phyloP scores from a whole-genome alignment of 768 basidiomycete species.

The Pleurotus giganteus region DNA sequence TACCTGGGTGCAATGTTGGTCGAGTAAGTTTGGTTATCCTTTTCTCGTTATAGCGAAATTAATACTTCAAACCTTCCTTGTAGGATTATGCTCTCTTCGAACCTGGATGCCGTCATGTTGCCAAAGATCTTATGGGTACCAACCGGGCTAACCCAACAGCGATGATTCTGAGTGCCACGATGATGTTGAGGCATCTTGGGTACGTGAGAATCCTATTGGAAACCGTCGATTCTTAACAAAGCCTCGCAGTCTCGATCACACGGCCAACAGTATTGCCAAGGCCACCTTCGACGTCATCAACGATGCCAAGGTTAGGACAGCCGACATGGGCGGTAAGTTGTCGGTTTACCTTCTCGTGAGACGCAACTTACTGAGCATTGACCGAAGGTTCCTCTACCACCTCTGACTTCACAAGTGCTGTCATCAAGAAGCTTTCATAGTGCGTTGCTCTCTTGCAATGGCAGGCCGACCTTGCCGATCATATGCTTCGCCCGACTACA shows the following conservation, averaged over 20 bases:
- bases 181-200: conserved; percentile 97
- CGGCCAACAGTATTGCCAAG: conserved; percentile 90
- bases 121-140: conserved; percentile 94
- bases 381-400: conserved; percentile 79
- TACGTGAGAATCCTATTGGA: conserved; percentile 36
- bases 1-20: conserved; percentile 97
- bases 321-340: conserved; percentile 89
- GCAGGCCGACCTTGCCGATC: neutral
- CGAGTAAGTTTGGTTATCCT: conserved; percentile 47
- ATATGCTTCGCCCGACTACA: neutral
- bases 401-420: conserved; percentile 90
- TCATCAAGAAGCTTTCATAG: conserved; percentile 74
- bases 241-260: conserved; percentile 71
- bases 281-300: conserved; percentile 94
- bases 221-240: neutral
- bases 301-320: conserved; percentile 83
- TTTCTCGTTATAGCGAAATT: conserved; percentile 9
- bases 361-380: conserved; percentile 12
- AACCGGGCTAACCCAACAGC: conserved; percentile 97
- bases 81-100: conserved; percentile 98
- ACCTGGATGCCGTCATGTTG: conserved; percentile 95
- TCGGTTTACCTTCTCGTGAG: neutral
- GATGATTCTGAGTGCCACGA: conserved; percentile 95
- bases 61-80: conserved; percentile 2
- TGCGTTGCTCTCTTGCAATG: neutral